phyloP scores from a whole-genome alignment of 78 protist species.

The Isochrysis galbana region DNA sequence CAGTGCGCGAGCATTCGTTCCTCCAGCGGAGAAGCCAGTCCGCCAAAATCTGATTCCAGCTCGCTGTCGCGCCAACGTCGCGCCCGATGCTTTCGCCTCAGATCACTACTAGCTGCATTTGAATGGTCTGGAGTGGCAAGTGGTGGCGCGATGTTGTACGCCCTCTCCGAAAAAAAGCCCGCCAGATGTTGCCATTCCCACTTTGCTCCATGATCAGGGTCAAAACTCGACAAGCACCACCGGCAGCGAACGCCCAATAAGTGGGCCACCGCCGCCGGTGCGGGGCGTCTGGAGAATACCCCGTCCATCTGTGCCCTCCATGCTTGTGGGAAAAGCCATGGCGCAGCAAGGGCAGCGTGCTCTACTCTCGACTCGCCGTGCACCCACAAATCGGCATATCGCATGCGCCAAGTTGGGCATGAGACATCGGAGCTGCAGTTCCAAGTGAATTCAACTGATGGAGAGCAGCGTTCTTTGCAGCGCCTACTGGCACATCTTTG shows the following conservation, averaged over 20 bases:
- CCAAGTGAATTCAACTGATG: no score
- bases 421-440: background rate
- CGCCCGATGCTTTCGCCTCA: background rate
- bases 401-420: background rate
- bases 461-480: no score
- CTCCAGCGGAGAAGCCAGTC: background rate
- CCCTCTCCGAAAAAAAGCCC: background rate
- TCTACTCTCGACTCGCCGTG: background rate
- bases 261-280: background rate
- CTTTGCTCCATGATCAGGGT: background rate
- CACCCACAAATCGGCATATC: background rate
- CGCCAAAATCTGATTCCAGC: background rate
- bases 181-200: background rate
- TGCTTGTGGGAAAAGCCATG: background rate
- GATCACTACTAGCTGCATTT: no score
- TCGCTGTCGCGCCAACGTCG: background rate
- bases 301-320: background rate
- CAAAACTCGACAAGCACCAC: background rate
- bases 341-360: background rate
- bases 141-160: background rate
- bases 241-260: constrained; percentile 14
- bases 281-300: background rate
- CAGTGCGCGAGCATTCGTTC: background rate
- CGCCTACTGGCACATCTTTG: no score
- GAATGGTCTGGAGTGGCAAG: background rate